Percentiles rank a stretch among this genome's conserved stretches.
phyloP scores from a whole-genome alignment of 1,284 basidiomycete species.

The Golubevia pallescens region DNA sequence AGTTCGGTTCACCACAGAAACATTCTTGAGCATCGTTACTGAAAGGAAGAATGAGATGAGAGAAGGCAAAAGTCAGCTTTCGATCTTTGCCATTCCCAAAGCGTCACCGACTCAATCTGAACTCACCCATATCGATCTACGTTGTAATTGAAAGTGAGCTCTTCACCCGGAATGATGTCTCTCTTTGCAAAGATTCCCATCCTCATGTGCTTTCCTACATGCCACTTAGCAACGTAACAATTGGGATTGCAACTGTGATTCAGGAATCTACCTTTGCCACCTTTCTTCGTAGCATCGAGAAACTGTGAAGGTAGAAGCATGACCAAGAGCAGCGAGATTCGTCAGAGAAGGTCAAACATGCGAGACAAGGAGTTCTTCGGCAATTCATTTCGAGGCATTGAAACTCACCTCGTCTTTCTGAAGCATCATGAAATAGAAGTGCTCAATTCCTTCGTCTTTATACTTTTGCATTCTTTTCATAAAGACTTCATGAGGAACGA shows the following conservation, averaged over 20 bases:
- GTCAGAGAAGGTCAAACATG: slow-evolving; percentile 8
- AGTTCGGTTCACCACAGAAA: slow-evolving; percentile 94
- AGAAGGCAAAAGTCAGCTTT: not conserved
- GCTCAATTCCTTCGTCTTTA: slow-evolving; percentile 86
- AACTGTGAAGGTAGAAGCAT: slow-evolving; percentile 70
- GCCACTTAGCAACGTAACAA: slow-evolving; percentile 99
- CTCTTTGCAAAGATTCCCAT: slow-evolving; percentile 98
- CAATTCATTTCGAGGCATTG: too few species aligned
- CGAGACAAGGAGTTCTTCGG: too few species aligned
- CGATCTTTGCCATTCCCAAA: too few species aligned
- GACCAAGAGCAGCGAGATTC: not conserved
- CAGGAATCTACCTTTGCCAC: slow-evolving; percentile 93
- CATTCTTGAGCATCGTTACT: slow-evolving; percentile 94
- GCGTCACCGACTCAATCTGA: too few species aligned
- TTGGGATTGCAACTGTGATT: slow-evolving; percentile 99
- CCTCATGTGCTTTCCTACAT: slow-evolving; percentile 84
- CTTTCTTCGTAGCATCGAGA: slow-evolving; percentile 96
- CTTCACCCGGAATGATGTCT: slow-evolving; percentile 80
- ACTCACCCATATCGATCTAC: slow-evolving; percentile 96
- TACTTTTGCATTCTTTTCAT: slow-evolving; percentile 93
- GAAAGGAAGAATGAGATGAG: too few species aligned
- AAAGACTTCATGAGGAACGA: slow-evolving; percentile 85
- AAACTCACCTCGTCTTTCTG: slow-evolving; percentile 88
- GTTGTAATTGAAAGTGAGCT: slow-evolving; percentile 99
- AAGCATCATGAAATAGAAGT: slow-evolving; percentile 99